These are phyloP conservation scores for Huntiella moniliformis DNA, from an alignment of 2,329 filamentous ascomycete genomes.

Conservation along the genomic window DNA sequence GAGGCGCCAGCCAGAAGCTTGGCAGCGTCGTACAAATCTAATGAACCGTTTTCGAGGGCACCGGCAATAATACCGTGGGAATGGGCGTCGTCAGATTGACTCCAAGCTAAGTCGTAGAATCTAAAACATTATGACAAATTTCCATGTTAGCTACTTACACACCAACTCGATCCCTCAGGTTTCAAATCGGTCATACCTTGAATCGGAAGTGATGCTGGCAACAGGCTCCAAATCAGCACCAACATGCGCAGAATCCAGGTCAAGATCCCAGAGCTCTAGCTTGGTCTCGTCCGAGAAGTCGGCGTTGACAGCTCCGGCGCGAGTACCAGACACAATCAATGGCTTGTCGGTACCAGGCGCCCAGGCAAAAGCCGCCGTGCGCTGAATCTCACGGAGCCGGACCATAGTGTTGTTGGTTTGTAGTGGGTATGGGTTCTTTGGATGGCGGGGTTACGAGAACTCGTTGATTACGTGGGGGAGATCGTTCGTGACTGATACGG, in stretches of 20 bases:
- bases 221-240: slow-evolving; percentile 71
- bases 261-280: slow-evolving; percentile 89
- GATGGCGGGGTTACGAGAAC: too few species aligned
- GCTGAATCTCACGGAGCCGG: slow-evolving; percentile 84
- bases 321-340: slow-evolving; percentile 79
- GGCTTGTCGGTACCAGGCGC: slow-evolving; percentile 63
- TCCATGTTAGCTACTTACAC: background rate
- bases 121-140: slow-evolving; percentile 26
- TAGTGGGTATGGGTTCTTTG: background rate
- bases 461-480: background rate
- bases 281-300: slow-evolving; percentile 97
- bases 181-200: slow-evolving; percentile 42
- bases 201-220: slow-evolving; percentile 69
- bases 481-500: background rate
- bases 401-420: slow-evolving; percentile 44
- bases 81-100: slow-evolving; percentile 57
- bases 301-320: slow-evolving; percentile 84
- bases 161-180: background rate
- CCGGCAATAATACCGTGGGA: slow-evolving; percentile 83
- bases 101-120: slow-evolving; percentile 96
- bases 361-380: slow-evolving; percentile 96
- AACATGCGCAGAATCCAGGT: slow-evolving; percentile 56
- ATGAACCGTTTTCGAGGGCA: slow-evolving; percentile 80
- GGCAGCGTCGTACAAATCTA: slow-evolving; percentile 84
- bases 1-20: slow-evolving; percentile 37